Evolutionary conservation across 371 early-diverging fungal genomes (phyloP).

Genomic region (Mortierella sp.): DNA sequence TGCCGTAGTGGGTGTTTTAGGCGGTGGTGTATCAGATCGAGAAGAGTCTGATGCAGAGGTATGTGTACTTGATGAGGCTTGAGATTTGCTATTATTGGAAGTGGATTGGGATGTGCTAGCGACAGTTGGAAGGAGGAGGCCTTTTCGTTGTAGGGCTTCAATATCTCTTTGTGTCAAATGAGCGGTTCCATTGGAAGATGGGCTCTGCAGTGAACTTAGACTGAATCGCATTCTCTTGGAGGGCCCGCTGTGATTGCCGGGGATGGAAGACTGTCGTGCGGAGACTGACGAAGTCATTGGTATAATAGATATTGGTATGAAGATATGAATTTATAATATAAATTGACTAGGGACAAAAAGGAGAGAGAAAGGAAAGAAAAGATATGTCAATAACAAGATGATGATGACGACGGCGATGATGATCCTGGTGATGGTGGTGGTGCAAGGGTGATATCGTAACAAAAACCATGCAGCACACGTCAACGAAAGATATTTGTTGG

Average conservation of each 20-base stretch:
- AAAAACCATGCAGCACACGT: conserved; percentile 12
- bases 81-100: background rate
- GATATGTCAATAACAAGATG: background rate
- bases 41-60: conserved; percentile 9
- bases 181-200: conserved; percentile 15
- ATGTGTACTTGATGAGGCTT: conserved; percentile 9
- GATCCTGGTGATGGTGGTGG: background rate
- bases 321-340: conserved; percentile 2
- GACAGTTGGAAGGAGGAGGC: conserved; percentile 18
- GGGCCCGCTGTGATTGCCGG: background rate
- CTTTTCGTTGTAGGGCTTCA: conserved; percentile 28
- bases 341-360: background rate
- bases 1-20: background rate
- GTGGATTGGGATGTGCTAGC: background rate
- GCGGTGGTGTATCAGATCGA: conserved; percentile 3
- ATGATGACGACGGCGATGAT: background rate
- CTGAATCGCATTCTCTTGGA: conserved; percentile 22
- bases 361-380: background rate
- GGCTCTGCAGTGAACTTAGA: conserved; percentile 23
- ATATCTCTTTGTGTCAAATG: conserved; percentile 30
- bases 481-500: conserved; percentile 1
- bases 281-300: conserved; percentile 12
- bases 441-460: conserved; percentile 15
- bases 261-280: conserved; percentile 1
- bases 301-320: conserved; percentile 2